phyloP scores from a whole-genome alignment of 345 rosid species.

The Eucalyptus virginea region DNA sequence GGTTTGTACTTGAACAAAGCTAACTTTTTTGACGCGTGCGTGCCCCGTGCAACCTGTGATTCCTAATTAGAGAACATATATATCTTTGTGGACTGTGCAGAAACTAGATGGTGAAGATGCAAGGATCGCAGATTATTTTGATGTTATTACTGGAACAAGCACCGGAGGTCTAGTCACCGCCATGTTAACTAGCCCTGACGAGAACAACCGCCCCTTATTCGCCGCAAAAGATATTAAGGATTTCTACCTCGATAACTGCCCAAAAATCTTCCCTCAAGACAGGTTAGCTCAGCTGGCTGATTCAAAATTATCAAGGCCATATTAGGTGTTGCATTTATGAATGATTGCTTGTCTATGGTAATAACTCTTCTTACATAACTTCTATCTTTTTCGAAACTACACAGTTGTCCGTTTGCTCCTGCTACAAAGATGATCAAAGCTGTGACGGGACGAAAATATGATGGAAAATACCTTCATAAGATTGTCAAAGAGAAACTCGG shows the following conservation, averaged over 20 bases:
- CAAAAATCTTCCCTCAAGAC: slow-evolving; percentile 28
- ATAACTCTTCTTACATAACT: not conserved
- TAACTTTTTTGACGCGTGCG: too few relatives aligned
- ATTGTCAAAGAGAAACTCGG: slow-evolving; percentile 24
- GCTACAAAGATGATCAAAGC: slow-evolving; percentile 7
- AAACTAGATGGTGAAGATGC: slow-evolving; percentile 35
- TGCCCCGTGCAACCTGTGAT: too few relatives aligned
- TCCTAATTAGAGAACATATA: too few relatives aligned
- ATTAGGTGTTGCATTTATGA: not conserved
- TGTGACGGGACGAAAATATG: slow-evolving; percentile 36
- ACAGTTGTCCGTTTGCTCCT: not conserved
- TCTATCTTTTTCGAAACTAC: not conserved
- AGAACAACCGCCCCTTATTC: slow-evolving; percentile 30
- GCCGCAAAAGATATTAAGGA: slow-evolving; percentile 38
- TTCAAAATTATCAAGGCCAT: not conserved
- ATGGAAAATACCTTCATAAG: slow-evolving; percentile 24
- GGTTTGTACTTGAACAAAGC: not conserved
- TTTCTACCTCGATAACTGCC: slow-evolving; percentile 23
- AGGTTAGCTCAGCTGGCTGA: not conserved
- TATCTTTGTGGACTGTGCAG: slow-evolving; percentile 2
- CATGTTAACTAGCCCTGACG: slow-evolving; percentile 35
- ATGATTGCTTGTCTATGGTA: not conserved
- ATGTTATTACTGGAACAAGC: slow-evolving; percentile 39
- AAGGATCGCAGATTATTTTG: slow-evolving; percentile 50
- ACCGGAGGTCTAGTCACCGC: slow-evolving; percentile 51